Evolutionary conservation across 306 rosid species (phyloP), one percentile per base, ranked within the genome.

Genomic region (Cucumis hystrix): DNA sequence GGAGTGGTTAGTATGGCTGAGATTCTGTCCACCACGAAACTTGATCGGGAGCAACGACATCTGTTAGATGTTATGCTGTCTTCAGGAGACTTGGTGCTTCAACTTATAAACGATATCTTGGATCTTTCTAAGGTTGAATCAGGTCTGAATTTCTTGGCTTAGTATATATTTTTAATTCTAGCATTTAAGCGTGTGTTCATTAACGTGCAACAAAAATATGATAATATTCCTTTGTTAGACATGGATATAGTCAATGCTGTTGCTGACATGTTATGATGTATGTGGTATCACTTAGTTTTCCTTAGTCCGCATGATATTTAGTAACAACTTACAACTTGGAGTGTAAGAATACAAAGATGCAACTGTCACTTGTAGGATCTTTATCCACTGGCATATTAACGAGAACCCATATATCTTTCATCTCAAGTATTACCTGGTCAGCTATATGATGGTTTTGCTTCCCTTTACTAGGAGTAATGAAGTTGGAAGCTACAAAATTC

Each of bases 1-100:
- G 98, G 98, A 40, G 97, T 94, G 68, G 96, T 94, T 65, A 86
- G 97, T 89, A 94, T 94, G 93, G 92, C 97, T 77, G 97, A 94
- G 85, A 87, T 94, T 82, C 96, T 94, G 73, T 82, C 94, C 79
- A 87, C 88, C 79, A 87, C 98, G 23, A 94, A 82, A 81, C 97
- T 94, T 52, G 96, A 94, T 61, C 78, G 65, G 49, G 98, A 94
- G 57, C 98, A 94, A 72, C 87, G 81, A 37, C 91, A 91, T 57
- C 89, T 91, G 41, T 83, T 94, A 86, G 95, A 91, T 58, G 96
- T 92, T 77, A 94, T 94, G 97, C 52, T 88, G 52, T 94, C 97
- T 66, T 91, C 97, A 12, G 98, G 98, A 78, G 98, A 94, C 84
- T 86, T 94, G 84, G 97, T 94, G 74, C 97, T 94, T 79, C 98